phyloP scores from a whole-genome alignment of 1,139 yeast species.

The Blastobotrys capitulatus region DNA sequence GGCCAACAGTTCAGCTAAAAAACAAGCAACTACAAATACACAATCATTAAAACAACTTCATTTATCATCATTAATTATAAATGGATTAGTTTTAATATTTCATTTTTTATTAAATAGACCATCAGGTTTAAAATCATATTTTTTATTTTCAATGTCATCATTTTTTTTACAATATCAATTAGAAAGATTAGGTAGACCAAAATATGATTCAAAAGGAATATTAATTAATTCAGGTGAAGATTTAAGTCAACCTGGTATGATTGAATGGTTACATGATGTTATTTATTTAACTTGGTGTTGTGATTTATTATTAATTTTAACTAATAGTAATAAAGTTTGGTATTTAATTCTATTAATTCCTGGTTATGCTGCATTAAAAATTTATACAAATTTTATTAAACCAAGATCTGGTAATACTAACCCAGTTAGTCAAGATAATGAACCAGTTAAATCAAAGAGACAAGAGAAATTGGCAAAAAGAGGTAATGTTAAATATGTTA shows the following conservation, averaged over 20 bases:
- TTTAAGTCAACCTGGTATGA: constrained; percentile 58
- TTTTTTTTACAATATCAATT: constrained; percentile 49
- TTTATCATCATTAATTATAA: constrained; percentile 40
- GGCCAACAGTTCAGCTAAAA: constrained; percentile 67
- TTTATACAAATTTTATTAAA: constrained; percentile 29
- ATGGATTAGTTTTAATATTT: constrained; percentile 39
- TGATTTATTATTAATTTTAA: constrained; percentile 48
- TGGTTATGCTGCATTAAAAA: constrained; percentile 51
- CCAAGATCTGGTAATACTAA: background rate
- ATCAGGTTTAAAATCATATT: constrained; percentile 42
- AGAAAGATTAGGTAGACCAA: constrained; percentile 66
- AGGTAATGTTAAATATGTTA: background rate
- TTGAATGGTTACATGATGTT: constrained; percentile 73
- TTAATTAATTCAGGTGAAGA: constrained; percentile 60
- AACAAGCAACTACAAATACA: constrained; percentile 56
- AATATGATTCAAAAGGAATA: constrained; percentile 38
- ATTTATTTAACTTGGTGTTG: constrained; percentile 64
- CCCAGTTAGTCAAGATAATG: constrained; percentile 16
- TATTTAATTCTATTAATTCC: constrained; percentile 39
- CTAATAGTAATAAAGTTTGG: too few relatives aligned
- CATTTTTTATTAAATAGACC: constrained; percentile 52
- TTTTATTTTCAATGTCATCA: constrained; percentile 57
- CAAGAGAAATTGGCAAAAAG: constrained; percentile 40
- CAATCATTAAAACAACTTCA: constrained; percentile 54
- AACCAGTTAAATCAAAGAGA: constrained; percentile 41